Evolutionary conservation across 495 filamentous ascomycete genomes (phyloP), one percentile per base, ranked within the genome.

Genomic region (Neurospora cerealis): DNA sequence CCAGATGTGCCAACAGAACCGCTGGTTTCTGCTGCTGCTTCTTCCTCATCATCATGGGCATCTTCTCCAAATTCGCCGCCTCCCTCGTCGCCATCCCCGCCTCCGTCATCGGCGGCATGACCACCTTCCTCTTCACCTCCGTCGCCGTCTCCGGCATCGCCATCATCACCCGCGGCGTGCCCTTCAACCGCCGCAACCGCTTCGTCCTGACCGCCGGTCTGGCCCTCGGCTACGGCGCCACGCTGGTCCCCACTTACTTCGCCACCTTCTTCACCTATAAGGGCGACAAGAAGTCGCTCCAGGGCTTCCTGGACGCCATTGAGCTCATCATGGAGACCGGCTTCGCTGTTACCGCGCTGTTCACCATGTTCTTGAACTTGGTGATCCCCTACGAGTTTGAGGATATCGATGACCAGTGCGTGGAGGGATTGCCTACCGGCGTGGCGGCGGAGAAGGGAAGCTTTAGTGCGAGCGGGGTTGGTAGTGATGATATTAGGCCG

Each of bases 51-150:
- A 79, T 97, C 79, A 94, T 95, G 91, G 94, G 94, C 54, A 85
- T 97, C 75, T 96, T 97, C 82, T 90, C 93, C 73, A 97, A 97
- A 76, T 96, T 97, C 80, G 93, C 94, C n/a, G 94, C 95, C 2
- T 87, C 93, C 1, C 88, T 97, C 1, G 92, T 95, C 11, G 85
- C 93, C 48, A 97, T 97, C 75, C 95, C 95, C 0, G 83, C 87
- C 37, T 76, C 95, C 2, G 93, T 97, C 1, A 85, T 97, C 5
- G 94, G 94, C 70, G 95, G 95, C 39, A 96, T 98, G 93, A 97
- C 95, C 0, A 95, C 93, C 2, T 97, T 97, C 83, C 86, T 98
- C 19, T 97, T 97, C 84, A 87, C 86, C 74, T 87, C 92, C 10
- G 95, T 98, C 36, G 92, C 93, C 21, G 89, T 96, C 19, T 96